Conservation (phyloP, 2,329 filamentous ascomycete genomes). For the Monosporascus sp. region DNA sequence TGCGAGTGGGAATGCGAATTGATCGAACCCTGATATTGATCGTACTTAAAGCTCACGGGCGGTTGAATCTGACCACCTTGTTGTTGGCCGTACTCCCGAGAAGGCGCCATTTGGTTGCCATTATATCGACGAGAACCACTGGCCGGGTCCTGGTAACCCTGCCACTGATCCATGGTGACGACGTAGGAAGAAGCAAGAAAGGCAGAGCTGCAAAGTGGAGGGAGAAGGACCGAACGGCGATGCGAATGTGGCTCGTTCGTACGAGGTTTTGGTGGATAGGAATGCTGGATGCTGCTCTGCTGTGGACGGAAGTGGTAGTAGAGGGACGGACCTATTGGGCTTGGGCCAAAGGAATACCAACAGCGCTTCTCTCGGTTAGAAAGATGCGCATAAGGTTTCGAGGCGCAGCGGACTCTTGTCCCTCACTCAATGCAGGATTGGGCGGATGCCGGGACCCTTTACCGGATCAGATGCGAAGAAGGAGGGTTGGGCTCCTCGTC, state of each 20-base stretch:
- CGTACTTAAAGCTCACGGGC: slow-evolving; percentile 61
- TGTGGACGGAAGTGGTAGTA: not conserved
- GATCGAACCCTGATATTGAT: slow-evolving; percentile 55
- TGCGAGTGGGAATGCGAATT: slow-evolving; percentile 27
- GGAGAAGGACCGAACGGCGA: slow-evolving; percentile 2
- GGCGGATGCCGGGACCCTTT: not conserved
- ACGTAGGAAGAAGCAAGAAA: slow-evolving; percentile 14
- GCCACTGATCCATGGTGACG: slow-evolving; percentile 58
- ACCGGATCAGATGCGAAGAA: not conserved
- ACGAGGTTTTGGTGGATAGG: not conserved
- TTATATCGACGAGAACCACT: slow-evolving; percentile 59
- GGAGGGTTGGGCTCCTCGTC: not conserved
- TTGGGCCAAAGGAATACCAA: not conserved
- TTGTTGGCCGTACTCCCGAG: slow-evolving; percentile 27
- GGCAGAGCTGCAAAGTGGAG: slow-evolving; percentile 2
- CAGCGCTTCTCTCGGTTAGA: not conserved
- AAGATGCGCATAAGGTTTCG: not conserved
- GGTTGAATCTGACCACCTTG: slow-evolving; percentile 34
- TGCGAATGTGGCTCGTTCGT: not conserved
- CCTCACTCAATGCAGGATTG: not conserved
- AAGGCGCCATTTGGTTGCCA: slow-evolving; percentile 26
- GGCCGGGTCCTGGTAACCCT: slow-evolving; percentile 61
- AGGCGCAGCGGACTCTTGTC: not conserved
- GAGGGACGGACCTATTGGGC: not conserved
- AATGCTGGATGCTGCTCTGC: not conserved